Conservation (phyloP, 805 yeast genomes). For the Saccharomycodes ludwigii region DNA sequence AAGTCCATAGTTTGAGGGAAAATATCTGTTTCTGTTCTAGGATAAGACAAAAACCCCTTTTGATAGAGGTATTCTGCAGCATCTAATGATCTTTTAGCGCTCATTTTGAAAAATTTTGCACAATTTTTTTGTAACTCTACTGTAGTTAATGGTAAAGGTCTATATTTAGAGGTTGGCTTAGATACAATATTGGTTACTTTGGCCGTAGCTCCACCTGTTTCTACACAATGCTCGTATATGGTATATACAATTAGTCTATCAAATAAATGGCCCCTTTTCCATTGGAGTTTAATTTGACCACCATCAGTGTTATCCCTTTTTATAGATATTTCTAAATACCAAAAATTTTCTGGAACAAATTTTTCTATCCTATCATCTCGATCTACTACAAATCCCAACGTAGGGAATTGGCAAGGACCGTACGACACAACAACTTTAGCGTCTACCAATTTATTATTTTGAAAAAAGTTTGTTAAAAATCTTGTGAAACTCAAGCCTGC, state of each 20-base stretch:
- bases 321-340: constrained; percentile 52
- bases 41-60: constrained; percentile 80
- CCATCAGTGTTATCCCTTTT: constrained; percentile 27
- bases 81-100: constrained; percentile 68
- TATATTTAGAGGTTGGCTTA: constrained; percentile 60
- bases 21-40: constrained; percentile 92
- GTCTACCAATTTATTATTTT: constrained; percentile 13
- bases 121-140: constrained; percentile 88
- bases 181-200: constrained; percentile 36
- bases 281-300: constrained; percentile 35
- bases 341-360: constrained; percentile 69
- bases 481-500: constrained; percentile 88
- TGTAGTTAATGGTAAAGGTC: constrained; percentile 88
- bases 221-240: constrained; percentile 57
- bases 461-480: constrained; percentile 42
- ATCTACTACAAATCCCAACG: constrained; percentile 92
- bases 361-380: constrained; percentile 62
- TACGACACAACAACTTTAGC: constrained; percentile 39
- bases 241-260: constrained; percentile 56
- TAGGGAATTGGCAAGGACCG: constrained; percentile 95
- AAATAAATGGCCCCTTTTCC: constrained; percentile 64
- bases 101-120: constrained; percentile 55
- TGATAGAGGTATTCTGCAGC: constrained; percentile 80
- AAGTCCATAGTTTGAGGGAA: constrained; percentile 75
- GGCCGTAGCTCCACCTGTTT: constrained; percentile 32